A percentile compares a stretch with the other conserved stretches of the same genome.
Conservation (phyloP, 768 basidiomycete genomes). For the Gautieria morchelliformis region DNA sequence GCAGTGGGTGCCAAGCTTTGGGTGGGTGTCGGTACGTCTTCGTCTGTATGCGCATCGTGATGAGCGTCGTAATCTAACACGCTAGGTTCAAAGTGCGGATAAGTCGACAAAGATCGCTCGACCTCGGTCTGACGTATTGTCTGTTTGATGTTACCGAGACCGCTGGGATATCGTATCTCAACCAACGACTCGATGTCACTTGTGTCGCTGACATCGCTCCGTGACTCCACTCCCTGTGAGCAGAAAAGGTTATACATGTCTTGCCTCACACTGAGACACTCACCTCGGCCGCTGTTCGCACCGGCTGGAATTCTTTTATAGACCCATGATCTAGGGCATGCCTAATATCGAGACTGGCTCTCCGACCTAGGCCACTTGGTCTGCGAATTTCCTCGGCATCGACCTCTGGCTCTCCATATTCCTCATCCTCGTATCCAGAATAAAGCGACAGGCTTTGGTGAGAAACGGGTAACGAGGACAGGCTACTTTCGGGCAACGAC, state of each 20-base stretch:
- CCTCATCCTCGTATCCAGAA: constrained; percentile 4
- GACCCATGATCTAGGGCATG: not conserved
- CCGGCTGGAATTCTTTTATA: not conserved
- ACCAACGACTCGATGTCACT: not conserved
- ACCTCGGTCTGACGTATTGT: not conserved
- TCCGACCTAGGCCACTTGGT: constrained; percentile 4
- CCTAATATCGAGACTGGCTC: not conserved
- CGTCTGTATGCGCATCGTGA: not conserved
- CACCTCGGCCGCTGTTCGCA: not conserved
- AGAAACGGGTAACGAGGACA: not conserved
- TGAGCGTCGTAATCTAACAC: not conserved
- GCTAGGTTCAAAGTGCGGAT: not conserved
- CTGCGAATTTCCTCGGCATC: constrained; percentile 8
- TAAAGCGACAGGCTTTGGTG: not conserved
- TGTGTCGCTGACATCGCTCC: not conserved
- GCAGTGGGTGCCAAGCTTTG: not conserved
- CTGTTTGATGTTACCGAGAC: constrained; percentile 4
- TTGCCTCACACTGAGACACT: not conserved
- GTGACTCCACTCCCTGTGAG: not conserved
- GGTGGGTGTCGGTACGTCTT: not conserved
- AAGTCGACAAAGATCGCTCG: constrained; percentile 1
- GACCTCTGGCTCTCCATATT: constrained; percentile 6
- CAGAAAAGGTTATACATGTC: not conserved
- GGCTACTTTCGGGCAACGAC: not conserved
- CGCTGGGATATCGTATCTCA: constrained; percentile 8